Evolutionary conservation across 1,284 basidiomycete genomes (phyloP), one percentile per base, ranked within the genome.

Genomic region (Moesziomyces antarcticus): DNA sequence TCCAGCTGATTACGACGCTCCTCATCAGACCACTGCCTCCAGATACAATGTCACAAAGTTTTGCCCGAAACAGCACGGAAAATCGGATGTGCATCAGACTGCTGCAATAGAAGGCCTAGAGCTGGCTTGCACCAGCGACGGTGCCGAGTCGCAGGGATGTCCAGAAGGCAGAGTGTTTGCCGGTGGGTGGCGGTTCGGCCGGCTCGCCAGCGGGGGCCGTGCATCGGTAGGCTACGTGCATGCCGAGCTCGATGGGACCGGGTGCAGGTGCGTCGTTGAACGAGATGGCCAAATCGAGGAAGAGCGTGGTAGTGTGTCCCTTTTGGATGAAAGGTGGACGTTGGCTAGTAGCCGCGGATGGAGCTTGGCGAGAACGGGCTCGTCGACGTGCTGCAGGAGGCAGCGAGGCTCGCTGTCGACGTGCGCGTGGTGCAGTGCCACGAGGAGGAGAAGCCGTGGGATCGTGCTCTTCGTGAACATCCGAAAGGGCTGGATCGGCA

Each of bases 181-280:
- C 56, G 5, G 47, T 27, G 18, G 49, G 42, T 3, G 49, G 43
- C 5, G 53, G 30, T 9, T 9, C 27, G 3, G 50, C 46, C 2
- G 54, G 24, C 24, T 50, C 43, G 14, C 35, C 37, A 2, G 51
- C 40, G 3, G 40, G 22, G 8, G 54, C 42, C 1, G 59, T 55
- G 46, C 77, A 77, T 35, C 60, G 62, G 41, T 76, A 79, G 2
- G 66, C 73, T 40, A 80, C 78, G 13, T 73, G 71, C 52, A 80
- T 62, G 21, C 61, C 64, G 30, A 75, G 48, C 55, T 77, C 55
- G 7, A 75, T 25, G 3, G 60, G 58, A n/a, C 55, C 52, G 3
- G 61, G 25, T 16, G 9, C 42, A 1, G 69, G 61, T 8, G 60
- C 40, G 16, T 57, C 50, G 16, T 52, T 55, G 37, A 49, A 22